These are phyloP conservation scores for Eucalyptus tenuipes DNA, from an alignment of 345 rosid species.

Conservation along the genomic window DNA sequence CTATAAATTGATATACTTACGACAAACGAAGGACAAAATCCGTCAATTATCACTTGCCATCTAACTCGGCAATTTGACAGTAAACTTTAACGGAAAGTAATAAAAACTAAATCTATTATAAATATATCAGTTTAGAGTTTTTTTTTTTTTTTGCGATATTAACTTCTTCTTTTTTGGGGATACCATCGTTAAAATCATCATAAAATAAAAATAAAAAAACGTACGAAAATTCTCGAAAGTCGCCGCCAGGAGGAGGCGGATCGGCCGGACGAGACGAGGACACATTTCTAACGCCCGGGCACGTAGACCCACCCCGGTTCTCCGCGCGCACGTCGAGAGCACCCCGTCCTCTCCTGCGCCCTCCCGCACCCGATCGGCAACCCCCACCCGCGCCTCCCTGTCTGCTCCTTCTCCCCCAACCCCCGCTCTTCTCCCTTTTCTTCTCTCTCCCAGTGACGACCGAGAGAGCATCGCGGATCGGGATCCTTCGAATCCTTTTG, in stretches of 20 bases:
- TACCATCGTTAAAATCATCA: not conserved
- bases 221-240: not conserved
- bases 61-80: accelerated
- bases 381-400: not conserved
- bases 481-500: not conserved
- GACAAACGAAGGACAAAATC: no score
- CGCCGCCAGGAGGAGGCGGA: not conserved
- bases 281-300: not conserved
- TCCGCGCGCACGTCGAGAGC: not conserved
- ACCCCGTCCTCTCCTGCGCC: not conserved
- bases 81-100: accelerated
- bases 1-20: no score
- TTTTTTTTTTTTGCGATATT: no score
- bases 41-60: accelerated
- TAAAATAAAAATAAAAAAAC: no score
- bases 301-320: not conserved
- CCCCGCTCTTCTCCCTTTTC: not conserved
- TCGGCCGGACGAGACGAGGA: not conserved
- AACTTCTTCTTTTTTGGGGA: not conserved
- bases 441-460: not conserved
- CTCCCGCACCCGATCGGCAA: not conserved
- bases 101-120: accelerated
- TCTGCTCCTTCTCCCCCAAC: not conserved
- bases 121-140: no score
- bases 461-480: not conserved